These are phyloP conservation scores for Furcasterigmium furcatum DNA, from an alignment of 2,329 filamentous ascomycete species.

Conservation along the genomic window DNA sequence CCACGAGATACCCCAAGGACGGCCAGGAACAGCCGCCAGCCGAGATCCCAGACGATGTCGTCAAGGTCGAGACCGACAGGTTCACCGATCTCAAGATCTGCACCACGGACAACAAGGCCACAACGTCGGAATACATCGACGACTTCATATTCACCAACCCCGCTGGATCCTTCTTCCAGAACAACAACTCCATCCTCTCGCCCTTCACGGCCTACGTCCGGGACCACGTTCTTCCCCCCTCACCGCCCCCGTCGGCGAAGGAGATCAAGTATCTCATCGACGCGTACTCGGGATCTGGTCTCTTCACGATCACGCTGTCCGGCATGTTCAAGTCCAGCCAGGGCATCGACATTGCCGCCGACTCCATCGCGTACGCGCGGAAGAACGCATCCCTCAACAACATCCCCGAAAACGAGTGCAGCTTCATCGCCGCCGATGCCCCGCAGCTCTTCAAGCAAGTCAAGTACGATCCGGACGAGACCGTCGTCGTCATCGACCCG, in stretches of 20 bases:
- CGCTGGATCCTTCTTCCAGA: constrained; percentile 96
- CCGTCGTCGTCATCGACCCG: constrained; percentile 94
- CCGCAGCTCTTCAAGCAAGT: constrained; percentile 76
- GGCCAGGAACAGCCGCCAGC: constrained; percentile 15
- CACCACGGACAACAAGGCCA: constrained; percentile 81
- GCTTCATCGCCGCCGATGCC: constrained; percentile 89
- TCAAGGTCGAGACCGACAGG: constrained; percentile 50
- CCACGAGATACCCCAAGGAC: constrained; percentile 53
- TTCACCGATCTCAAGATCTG: constrained; percentile 81
- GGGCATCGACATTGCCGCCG: constrained; percentile 84
- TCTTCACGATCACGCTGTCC: constrained; percentile 94
- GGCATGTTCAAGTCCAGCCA: constrained; percentile 78
- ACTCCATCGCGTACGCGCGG: constrained; percentile 75
- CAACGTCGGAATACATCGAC: constrained; percentile 83
- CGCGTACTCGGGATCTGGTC: constrained; percentile 93
- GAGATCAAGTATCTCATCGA: constrained; percentile 85
- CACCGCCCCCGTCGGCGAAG: constrained; percentile 24
- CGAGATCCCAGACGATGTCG: constrained; percentile 33
- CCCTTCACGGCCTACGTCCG: constrained; percentile 85
- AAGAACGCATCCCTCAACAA: constrained; percentile 77
- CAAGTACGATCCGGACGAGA: constrained; percentile 71
- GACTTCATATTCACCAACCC: constrained; percentile 84
- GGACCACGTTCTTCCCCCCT: constrained; percentile 62
- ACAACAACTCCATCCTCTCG: constrained; percentile 97
- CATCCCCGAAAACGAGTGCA: constrained; percentile 63